A percentile compares a stretch with the other conserved stretches of the same genome.
These are phyloP conservation scores for Papilionanthe hybrid DNA, from an alignment of 116 monocot species.

Conservation along the genomic window DNA sequence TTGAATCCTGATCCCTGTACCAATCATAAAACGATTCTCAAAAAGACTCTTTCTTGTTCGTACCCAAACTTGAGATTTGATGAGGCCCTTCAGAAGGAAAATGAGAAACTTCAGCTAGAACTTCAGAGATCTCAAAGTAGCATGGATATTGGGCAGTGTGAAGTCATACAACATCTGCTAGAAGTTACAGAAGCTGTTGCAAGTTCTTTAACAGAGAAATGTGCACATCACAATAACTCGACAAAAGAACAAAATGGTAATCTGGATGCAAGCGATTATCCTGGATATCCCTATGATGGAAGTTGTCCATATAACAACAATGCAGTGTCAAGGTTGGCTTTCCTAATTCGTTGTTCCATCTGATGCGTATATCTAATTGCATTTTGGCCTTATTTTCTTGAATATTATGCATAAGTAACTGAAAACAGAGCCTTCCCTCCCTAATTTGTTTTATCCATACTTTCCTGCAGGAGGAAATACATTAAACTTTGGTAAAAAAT, in stretches of 20 bases:
- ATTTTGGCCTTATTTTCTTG: conserved; percentile 1
- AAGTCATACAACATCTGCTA: conserved; percentile 82
- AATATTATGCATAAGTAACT: not conserved
- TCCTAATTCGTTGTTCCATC: not conserved
- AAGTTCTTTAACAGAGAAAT: conserved; percentile 43
- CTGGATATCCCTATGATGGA: conserved; percentile 14
- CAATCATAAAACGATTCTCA: conserved; percentile 56
- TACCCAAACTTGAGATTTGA: conserved; percentile 84
- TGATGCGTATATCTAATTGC: not conserved
- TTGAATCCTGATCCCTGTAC: conserved; percentile 52
- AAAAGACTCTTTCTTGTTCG: conserved; percentile 82
- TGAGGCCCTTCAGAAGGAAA: conserved; percentile 80
- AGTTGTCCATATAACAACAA: conserved; percentile 23
- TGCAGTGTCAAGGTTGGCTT: conserved; percentile 35
- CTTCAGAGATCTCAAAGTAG: conserved; percentile 68
- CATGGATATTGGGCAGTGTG: conserved; percentile 67
- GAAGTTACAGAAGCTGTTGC: conserved; percentile 77
- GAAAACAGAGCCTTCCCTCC: not conserved
- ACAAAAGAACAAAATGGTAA: conserved; percentile 35
- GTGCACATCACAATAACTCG: conserved; percentile 14
- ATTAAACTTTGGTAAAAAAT: not conserved
- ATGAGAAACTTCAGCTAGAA: conserved; percentile 80
- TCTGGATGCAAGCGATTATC: conserved; percentile 16
- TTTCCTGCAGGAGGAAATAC: not conserved
- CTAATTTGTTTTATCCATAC: not conserved